Conservation (phyloP, 2,329 filamentous ascomycete genomes). For the Pleurostoma richardsiae region DNA sequence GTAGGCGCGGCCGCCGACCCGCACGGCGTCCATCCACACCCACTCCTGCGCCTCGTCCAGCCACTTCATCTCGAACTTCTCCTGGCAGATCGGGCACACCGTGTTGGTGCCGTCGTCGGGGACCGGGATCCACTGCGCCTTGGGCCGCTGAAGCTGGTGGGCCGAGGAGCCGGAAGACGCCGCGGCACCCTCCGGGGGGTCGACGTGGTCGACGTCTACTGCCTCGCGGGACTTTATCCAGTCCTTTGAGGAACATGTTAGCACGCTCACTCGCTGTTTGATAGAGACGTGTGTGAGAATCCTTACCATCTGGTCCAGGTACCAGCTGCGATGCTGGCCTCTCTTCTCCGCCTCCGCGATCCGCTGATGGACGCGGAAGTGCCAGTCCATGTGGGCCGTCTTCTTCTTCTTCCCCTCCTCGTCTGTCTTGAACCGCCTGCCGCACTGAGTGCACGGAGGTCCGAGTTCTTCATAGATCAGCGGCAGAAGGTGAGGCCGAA, state of each 20-base stretch:
- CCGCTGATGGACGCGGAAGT: constrained; percentile 88
- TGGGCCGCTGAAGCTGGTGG: constrained; percentile 26
- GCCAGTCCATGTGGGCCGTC: constrained; percentile 93
- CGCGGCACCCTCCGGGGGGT: constrained; percentile 19
- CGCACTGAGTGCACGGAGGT: constrained; percentile 87
- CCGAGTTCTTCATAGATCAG: constrained; percentile 76
- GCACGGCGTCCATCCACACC: constrained; percentile 88
- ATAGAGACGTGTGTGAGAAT: constrained; percentile 8
- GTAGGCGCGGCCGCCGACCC: constrained; percentile 74
- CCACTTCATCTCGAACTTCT: constrained; percentile 90
- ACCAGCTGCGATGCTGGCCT: constrained; percentile 90
- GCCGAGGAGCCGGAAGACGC: constrained; percentile 30
- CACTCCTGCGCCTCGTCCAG: constrained; percentile 91
- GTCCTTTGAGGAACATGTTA: constrained; percentile 48
- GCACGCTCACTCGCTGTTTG: background rate
- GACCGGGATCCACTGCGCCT: constrained; percentile 72
- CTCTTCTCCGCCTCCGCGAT: constrained; percentile 81
- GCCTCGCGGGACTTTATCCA: constrained; percentile 85
- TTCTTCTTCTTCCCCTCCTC: constrained; percentile 80
- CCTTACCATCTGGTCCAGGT: constrained; percentile 78
- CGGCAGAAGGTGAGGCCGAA: constrained; percentile 68
- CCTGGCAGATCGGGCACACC: constrained; percentile 90
- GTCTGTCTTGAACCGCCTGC: constrained; percentile 75
- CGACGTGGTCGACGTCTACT: constrained; percentile 58
- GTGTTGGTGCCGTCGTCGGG: constrained; percentile 76